These are phyloP conservation scores for Umbellularia californica DNA, from an alignment of 164 flowering plant genomes.

Conservation along the genomic window DNA sequence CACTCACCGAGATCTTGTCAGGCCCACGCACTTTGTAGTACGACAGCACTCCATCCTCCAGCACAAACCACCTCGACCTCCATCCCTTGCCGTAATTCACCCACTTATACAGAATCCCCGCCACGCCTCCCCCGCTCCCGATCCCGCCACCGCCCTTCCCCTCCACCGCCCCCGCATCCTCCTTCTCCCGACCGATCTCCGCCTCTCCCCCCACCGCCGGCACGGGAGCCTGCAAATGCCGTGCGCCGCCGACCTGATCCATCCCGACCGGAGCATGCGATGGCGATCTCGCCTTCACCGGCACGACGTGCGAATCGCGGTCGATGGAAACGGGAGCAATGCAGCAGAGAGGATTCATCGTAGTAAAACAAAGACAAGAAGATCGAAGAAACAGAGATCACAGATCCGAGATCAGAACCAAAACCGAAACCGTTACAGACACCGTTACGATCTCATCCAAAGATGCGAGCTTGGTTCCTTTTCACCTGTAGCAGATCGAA, in stretches of 20 bases:
- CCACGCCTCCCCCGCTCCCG: constrained; percentile 39
- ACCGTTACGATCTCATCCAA: not conserved
- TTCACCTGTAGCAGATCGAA: not conserved
- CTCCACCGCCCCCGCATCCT: constrained; percentile 13
- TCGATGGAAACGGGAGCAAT: constrained; percentile 96
- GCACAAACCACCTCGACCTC: constrained; percentile 75
- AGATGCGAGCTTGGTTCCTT: not conserved
- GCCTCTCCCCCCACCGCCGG: constrained; percentile 38
- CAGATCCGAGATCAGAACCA: not conserved
- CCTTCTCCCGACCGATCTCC: constrained; percentile 4
- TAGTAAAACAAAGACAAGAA: not conserved
- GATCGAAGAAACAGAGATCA: not conserved
- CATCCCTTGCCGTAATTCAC: constrained; percentile 94
- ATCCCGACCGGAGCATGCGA: constrained; percentile 35
- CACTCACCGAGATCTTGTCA: constrained; percentile 60
- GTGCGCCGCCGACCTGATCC: constrained; percentile 20
- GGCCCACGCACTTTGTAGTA: constrained; percentile 93
- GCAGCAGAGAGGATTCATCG: constrained; percentile 98
- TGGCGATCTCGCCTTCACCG: constrained; percentile 25
- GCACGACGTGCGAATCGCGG: constrained; percentile 51
- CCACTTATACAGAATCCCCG: constrained; percentile 86
- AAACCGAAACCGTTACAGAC: not conserved
- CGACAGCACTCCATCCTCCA: constrained; percentile 89
- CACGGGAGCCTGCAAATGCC: constrained; percentile 36
- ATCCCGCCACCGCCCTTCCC: constrained; percentile 28